Evolutionary conservation across 192 early-diverging fungal genomes (phyloP).

Genomic region (Cetraspora pellucida): DNA sequence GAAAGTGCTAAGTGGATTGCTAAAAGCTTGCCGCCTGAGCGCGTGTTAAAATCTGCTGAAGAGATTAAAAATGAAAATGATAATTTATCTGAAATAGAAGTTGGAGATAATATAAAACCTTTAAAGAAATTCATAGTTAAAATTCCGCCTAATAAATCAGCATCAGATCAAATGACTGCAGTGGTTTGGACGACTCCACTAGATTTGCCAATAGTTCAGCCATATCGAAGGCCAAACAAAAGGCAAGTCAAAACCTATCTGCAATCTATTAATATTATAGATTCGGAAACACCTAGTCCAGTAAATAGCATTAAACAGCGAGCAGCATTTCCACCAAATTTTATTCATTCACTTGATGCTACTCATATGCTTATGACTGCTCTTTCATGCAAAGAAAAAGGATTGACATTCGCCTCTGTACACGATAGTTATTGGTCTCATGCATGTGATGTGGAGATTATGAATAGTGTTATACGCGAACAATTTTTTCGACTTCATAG

Average conservation of each 20-base stretch:
- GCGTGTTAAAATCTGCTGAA: slow-evolving; percentile 47
- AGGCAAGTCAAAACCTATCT: slow-evolving; percentile 75
- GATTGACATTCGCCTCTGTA: slow-evolving; percentile 89
- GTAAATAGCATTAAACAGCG: slow-evolving; percentile 92
- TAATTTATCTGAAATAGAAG: slow-evolving; percentile 22
- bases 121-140: slow-evolving; percentile 15
- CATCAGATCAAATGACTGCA: slow-evolving; percentile 75
- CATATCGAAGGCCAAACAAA: slow-evolving; percentile 79
- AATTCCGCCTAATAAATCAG: slow-evolving; percentile 21
- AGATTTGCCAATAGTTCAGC: slow-evolving; percentile 92
- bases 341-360: slow-evolving; percentile 96
- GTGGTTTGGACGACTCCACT: slow-evolving; percentile 97
- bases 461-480: slow-evolving; percentile 85
- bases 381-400: slow-evolving; percentile 74
- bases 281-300: slow-evolving; percentile 69
- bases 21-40: slow-evolving; percentile 66
- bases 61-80: slow-evolving; percentile 33
- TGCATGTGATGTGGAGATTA: slow-evolving; percentile 82
- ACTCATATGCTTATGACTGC: slow-evolving; percentile 97
- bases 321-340: slow-evolving; percentile 98
- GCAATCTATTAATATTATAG: slow-evolving; percentile 75
- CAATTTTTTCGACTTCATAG: slow-evolving; percentile 88
- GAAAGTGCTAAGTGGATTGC: slow-evolving; percentile 82
- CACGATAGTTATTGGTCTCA: slow-evolving; percentile 99
- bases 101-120: slow-evolving; percentile 12